Conservation (phyloP, 2,329 filamentous ascomycete genomes). For the Colletotrichum sp. region DNA sequence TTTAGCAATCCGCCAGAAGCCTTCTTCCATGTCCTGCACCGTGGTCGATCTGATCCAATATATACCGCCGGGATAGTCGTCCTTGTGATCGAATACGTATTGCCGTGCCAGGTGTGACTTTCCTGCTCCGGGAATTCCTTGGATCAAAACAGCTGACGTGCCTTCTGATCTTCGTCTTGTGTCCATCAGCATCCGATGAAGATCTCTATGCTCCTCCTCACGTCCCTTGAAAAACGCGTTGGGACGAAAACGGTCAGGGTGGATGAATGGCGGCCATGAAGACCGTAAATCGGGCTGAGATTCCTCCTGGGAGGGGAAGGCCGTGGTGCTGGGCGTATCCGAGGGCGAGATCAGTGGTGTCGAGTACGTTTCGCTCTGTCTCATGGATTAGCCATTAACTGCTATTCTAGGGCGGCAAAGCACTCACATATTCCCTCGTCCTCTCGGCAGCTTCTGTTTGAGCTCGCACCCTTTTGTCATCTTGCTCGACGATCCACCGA, state of each 20-base stretch:
- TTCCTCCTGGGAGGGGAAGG: background rate
- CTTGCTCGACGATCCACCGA: constrained; percentile 66
- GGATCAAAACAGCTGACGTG: constrained; percentile 68
- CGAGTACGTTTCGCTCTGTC: background rate
- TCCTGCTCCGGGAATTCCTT: constrained; percentile 68
- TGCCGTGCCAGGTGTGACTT: constrained; percentile 73
- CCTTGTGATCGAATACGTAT: constrained; percentile 66
- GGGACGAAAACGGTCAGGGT: constrained; percentile 63
- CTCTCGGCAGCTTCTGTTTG: constrained; percentile 51
- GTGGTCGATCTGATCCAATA: constrained; percentile 74
- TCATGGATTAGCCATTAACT: background rate
- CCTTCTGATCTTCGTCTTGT: constrained; percentile 58
- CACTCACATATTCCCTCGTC: constrained; percentile 25
- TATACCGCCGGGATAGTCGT: constrained; percentile 67
- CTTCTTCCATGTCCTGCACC: constrained; percentile 60
- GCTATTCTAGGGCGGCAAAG: background rate
- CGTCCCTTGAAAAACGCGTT: constrained; percentile 70
- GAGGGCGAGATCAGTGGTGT: background rate
- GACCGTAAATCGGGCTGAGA: background rate
- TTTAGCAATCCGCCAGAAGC: constrained; percentile 70
- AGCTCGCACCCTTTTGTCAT: constrained; percentile 51
- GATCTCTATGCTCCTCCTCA: constrained; percentile 57
- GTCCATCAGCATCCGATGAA: constrained; percentile 66
- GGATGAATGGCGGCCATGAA: constrained; percentile 38
- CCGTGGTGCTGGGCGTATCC: background rate